Conservation (phyloP, 2,329 filamentous ascomycete species). For the Chaetomium sp. region DNA sequence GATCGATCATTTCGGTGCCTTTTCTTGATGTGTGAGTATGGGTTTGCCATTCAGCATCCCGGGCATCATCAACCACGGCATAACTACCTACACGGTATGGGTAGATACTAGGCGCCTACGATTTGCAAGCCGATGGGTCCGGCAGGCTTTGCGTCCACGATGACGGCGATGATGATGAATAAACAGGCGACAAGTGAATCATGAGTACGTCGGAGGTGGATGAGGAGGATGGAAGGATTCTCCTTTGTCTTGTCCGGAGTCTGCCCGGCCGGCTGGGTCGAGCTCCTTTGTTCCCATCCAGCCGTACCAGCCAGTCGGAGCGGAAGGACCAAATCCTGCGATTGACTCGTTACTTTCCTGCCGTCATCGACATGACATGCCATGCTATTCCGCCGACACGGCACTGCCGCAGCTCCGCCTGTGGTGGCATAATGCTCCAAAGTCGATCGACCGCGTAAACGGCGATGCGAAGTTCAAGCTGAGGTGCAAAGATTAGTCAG, state of each 20-base stretch:
- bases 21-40: neutral
- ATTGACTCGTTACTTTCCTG: neutral
- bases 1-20: neutral
- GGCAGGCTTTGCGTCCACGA: neutral
- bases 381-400: neutral
- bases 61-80: neutral
- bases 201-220: neutral
- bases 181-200: neutral
- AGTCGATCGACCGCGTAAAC: neutral
- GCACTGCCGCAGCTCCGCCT: neutral
- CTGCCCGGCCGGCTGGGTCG: conserved; percentile 2
- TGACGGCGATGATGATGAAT: conserved; percentile 2
- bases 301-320: neutral
- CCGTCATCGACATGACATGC: neutral
- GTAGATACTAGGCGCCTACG: no score
- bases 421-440: neutral
- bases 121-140: neutral
- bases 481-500: neutral
- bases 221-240: neutral
- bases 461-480: neutral
- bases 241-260: conserved; percentile 3
- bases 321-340: neutral
- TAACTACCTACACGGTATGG: neutral
- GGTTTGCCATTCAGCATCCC: neutral
- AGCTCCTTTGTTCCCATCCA: neutral